phyloP scores from a whole-genome alignment of 441 rosid species.

The Codiaeum variegatum region DNA sequence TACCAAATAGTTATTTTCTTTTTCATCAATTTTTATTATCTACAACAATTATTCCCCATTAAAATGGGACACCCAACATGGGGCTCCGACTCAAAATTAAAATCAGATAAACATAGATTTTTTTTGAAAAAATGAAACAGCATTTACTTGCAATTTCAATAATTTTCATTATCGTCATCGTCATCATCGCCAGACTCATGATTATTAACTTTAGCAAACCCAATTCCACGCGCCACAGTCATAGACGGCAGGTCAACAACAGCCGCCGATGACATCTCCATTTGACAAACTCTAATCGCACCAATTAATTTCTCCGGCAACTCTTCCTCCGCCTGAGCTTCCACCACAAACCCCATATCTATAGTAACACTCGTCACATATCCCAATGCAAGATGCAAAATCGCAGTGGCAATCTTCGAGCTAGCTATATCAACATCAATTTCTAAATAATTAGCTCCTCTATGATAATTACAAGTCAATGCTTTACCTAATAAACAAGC shows the following conservation, averaged over 20 bases:
- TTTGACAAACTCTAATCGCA: slow-evolving; percentile 60
- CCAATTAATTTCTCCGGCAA: slow-evolving; percentile 78
- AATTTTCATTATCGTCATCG: slow-evolving; percentile 13
- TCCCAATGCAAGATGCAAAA: slow-evolving; percentile 48
- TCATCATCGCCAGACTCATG: slow-evolving; percentile 39
- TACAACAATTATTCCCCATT: slow-evolving; percentile 23
- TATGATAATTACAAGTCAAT: slow-evolving; percentile 52
- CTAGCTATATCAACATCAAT: slow-evolving; percentile 71
- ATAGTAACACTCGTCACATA: slow-evolving; percentile 46
- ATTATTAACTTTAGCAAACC: slow-evolving; percentile 63
- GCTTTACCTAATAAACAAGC: slow-evolving; percentile 67
- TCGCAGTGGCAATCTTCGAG: slow-evolving; percentile 49
- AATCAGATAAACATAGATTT: background rate
- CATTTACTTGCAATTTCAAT: background rate
- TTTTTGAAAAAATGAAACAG: background rate
- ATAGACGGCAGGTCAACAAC: slow-evolving; percentile 34
- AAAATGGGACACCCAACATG: too few relatives aligned
- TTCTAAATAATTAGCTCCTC: slow-evolving; percentile 70
- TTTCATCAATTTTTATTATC: slow-evolving; percentile 17
- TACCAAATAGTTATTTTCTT: background rate
- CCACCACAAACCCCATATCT: slow-evolving; percentile 73
- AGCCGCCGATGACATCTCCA: slow-evolving; percentile 72
- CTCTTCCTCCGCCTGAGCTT: slow-evolving; percentile 66
- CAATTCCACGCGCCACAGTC: slow-evolving; percentile 32
- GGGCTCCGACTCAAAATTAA: background rate